Conservation (phyloP, 257 asterid species). For the Petunia secreta region DNA sequence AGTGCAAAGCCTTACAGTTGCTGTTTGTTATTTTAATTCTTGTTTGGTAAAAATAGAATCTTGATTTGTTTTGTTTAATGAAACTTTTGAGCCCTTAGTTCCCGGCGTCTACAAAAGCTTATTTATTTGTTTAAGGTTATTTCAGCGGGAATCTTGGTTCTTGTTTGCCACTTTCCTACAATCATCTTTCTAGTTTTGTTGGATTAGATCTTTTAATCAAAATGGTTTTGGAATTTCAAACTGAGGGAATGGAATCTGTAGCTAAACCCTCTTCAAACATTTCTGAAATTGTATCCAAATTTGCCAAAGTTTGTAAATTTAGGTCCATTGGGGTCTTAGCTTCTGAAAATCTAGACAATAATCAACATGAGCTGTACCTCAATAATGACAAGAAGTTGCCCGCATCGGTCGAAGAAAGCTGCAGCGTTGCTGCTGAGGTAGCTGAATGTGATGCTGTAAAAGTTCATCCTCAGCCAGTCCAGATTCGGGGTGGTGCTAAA, state of each 20-base stretch:
- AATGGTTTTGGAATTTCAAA: conserved; percentile 47
- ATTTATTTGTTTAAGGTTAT: not conserved
- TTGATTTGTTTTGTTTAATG: not conserved
- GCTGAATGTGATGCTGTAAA: conserved; percentile 35
- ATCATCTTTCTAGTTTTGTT: conserved; percentile 22
- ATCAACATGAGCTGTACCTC: conserved; percentile 29
- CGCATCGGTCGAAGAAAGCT: conserved; percentile 41
- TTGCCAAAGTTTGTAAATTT: conserved; percentile 53
- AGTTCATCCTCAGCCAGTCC: conserved; percentile 30
- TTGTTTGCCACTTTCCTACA: conserved; percentile 30
- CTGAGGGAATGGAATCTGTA: conserved; percentile 49
- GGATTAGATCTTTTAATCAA: conserved; percentile 37
- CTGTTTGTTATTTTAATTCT: too few species aligned
- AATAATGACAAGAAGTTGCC: conserved; percentile 26
- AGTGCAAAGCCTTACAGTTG: too few species aligned
- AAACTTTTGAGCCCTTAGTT: conserved; percentile 29
- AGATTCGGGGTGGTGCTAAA: conserved; percentile 34
- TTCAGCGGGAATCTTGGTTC: conserved; percentile 48
- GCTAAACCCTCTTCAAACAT: conserved; percentile 53
- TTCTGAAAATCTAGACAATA: conserved; percentile 37
- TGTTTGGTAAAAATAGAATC: not conserved
- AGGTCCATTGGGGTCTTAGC: conserved; percentile 81
- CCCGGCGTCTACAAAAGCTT: conserved; percentile 39
- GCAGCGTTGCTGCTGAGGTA: conserved; percentile 36
- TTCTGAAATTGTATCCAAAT: conserved; percentile 51